Base-by-base conservation (phyloP, 164 flowering plant species). In the Malania oleifera region DNA sequence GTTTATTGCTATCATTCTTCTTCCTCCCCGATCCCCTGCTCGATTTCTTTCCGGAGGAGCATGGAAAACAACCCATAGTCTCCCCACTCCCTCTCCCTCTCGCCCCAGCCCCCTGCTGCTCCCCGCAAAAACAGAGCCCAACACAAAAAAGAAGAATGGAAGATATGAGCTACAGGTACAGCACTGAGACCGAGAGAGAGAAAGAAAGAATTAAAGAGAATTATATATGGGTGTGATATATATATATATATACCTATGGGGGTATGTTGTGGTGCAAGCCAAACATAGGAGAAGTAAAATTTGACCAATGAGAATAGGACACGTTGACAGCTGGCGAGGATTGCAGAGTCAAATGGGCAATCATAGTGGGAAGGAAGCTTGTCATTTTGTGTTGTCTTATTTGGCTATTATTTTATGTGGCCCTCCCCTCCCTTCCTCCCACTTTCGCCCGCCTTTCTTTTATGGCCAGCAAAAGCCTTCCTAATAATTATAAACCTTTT, bases 11-110 rank as follows among this genome's bases (percentile, higher is more conserved):
- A 28, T 48, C 54, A 37, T 31, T 53, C 50, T 28, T 51, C 44
- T 4, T 29, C 39, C 25, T 57, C 56, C 62, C 66, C 26, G 66
- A 35, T 50, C 34, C 26, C 47, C 48, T 59, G 35, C 45, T 66
- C 22, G 80, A 69, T 59, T 57, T n/a, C n/a, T n/a, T 58, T 6
- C 67, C 71, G 27, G 69, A 47, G 27, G 69, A 47, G 67, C 73
- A 69, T 10, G 69, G 50, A 65, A 79, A 79, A 54, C 83, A 79
- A 61, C 80, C 75, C 83, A 79, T 79, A 14, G 41, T 52, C 61
- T 15, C 53, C 47, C 45, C 45, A 59, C 52, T 60, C 63, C 60
- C 56, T 38, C 60, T 57, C 69, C 57, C 60, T 20, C 50, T 46
- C 46, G n/a, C n/a, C n/a, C n/a, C n/a, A n/a, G n/a, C n/a, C 45